Conservation (phyloP, 148 eudicot species). For the Gaultheria prostrata region DNA sequence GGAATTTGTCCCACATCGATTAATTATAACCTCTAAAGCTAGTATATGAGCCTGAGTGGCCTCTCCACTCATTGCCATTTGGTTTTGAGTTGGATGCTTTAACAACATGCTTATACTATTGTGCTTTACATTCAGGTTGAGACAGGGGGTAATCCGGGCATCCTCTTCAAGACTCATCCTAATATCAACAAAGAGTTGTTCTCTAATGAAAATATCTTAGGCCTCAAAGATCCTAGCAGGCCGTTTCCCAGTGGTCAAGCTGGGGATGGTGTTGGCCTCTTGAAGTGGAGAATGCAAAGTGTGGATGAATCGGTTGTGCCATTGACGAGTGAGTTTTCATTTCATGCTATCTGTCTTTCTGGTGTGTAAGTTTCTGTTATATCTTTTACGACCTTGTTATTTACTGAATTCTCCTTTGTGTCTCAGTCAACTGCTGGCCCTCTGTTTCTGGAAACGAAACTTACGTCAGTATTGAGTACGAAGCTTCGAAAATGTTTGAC, state of each 20-base stretch:
- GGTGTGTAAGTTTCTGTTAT: neutral
- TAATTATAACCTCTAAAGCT: too few relatives aligned
- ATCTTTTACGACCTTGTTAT: neutral
- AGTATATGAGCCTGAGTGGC: too few relatives aligned
- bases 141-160: constrained; percentile 69
- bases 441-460: constrained; percentile 94
- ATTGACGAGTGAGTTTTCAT: constrained; percentile 63
- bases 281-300: constrained; percentile 98
- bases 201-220: constrained; percentile 73
- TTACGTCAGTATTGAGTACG: constrained; percentile 90
- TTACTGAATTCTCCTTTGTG: constrained; percentile 9
- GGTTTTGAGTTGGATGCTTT: too few relatives aligned
- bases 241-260: constrained; percentile 81
- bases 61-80: too few relatives aligned
- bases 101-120: neutral
- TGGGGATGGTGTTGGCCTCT: constrained; percentile 85
- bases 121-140: constrained; percentile 57
- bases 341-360: constrained; percentile 4
- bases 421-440: constrained; percentile 98
- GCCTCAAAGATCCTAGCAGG: constrained; percentile 91
- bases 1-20: too few relatives aligned
- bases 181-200: constrained; percentile 87
- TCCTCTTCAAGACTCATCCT: constrained; percentile 89
- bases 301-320: constrained; percentile 86
- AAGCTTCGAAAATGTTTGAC: constrained; percentile 80